These are phyloP conservation scores for Trypanosoma platydactyli DNA, from an alignment of 208 protist genomes.

Conservation along the genomic window DNA sequence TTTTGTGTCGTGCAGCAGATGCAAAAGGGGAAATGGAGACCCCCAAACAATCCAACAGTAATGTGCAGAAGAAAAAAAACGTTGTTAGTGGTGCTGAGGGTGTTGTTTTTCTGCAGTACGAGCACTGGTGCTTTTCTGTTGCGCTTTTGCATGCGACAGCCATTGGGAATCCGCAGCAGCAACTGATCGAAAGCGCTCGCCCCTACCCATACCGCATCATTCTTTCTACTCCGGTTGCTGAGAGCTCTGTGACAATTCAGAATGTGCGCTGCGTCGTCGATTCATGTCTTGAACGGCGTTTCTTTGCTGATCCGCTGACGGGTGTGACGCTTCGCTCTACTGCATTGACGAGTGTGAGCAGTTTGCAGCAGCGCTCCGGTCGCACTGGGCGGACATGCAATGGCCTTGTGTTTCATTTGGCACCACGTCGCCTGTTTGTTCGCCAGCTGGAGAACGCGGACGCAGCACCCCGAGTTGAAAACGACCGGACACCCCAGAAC, in stretches of 20 bases:
- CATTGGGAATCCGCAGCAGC: constrained; percentile 63
- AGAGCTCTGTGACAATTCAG: constrained; percentile 81
- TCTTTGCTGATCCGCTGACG: constrained; percentile 49
- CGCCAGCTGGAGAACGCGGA: not conserved
- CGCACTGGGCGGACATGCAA: constrained; percentile 69
- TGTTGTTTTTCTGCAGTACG: constrained; percentile 43
- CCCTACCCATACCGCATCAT: constrained; percentile 50
- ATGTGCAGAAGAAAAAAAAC: not conserved
- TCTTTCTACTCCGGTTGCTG: constrained; percentile 71
- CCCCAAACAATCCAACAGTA: not conserved
- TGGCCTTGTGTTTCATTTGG: constrained; percentile 70
- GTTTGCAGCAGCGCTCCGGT: constrained; percentile 59
- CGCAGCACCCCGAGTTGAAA: not conserved
- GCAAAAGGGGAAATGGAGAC: not conserved
- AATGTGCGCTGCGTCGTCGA: constrained; percentile 71
- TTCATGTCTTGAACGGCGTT: constrained; percentile 52
- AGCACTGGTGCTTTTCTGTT: constrained; percentile 55
- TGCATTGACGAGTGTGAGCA: constrained; percentile 36
- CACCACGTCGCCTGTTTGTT: constrained; percentile 38
- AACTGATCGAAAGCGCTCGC: constrained; percentile 39
- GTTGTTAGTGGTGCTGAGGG: not conserved
- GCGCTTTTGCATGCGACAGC: constrained; percentile 59
- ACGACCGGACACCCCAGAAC: not conserved
- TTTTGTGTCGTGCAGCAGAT: constrained; percentile 27
- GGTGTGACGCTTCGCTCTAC: constrained; percentile 53